Conservation (phyloP, 1,284 basidiomycete genomes). For the Ceratobasidium papillatum region DNA sequence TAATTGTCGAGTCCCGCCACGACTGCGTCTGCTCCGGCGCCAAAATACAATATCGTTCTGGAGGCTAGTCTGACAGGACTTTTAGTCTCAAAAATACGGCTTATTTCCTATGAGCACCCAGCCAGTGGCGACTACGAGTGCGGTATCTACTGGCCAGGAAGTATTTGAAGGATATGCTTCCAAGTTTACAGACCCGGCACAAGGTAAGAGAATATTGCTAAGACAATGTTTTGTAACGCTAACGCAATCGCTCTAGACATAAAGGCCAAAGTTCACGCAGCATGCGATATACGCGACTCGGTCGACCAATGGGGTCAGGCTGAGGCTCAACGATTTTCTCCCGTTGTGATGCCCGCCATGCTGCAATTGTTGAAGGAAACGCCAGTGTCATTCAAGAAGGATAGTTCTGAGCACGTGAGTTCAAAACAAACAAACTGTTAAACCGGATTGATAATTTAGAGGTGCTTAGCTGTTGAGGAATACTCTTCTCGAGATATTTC, state of each 20-base stretch:
- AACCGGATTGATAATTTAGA: background rate
- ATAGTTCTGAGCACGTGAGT: slow-evolving; percentile 38
- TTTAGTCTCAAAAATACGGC: background rate
- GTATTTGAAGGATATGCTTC: slow-evolving; percentile 39
- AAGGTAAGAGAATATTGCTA: slow-evolving; percentile 11
- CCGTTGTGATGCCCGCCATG: slow-evolving; percentile 36
- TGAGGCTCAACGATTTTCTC: slow-evolving; percentile 72
- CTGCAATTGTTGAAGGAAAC: slow-evolving; percentile 34
- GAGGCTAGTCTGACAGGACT: background rate
- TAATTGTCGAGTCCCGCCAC: background rate
- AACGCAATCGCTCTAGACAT: slow-evolving; percentile 60
- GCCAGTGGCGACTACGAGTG: slow-evolving; percentile 1
- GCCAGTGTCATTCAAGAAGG: slow-evolving; percentile 32
- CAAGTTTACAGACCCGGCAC: slow-evolving; percentile 28
- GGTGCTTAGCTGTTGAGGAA: slow-evolving; percentile 74
- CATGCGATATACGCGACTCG: slow-evolving; percentile 85
- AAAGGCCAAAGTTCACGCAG: slow-evolving; percentile 71
- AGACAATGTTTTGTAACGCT: slow-evolving; percentile 1
- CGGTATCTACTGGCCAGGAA: slow-evolving; percentile 28
- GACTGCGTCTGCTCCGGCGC: slow-evolving; percentile 2
- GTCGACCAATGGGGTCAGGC: slow-evolving; percentile 85
- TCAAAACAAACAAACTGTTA: background rate
- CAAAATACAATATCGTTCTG: background rate
- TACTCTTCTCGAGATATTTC: slow-evolving; percentile 85
- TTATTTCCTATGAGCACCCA: slow-evolving; percentile 24